These are phyloP conservation scores for Wallacemonas sp. DNA, from an alignment of 208 protist genomes.

Conservation along the genomic window DNA sequence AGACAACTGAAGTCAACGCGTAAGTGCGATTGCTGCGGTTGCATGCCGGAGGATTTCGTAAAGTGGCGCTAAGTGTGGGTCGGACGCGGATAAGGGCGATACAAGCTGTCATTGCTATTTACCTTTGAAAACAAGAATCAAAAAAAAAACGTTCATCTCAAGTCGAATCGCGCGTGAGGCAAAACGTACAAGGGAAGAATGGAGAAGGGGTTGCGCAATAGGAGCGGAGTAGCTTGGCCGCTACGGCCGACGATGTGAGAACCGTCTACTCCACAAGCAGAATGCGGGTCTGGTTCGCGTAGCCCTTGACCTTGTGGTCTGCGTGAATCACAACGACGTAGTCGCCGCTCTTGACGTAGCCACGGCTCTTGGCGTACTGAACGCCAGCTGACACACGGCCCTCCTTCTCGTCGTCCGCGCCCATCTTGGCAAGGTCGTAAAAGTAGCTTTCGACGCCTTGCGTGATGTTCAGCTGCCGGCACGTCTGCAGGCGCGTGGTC, in stretches of 20 bases:
- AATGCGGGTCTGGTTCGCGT: conserved; percentile 85
- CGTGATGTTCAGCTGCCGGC: conserved; percentile 85
- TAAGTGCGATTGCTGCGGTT: no score
- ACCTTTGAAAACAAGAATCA: no score
- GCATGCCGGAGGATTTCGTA: no score
- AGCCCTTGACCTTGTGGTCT: conserved; percentile 87
- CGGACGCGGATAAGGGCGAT: no score
- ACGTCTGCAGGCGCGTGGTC: conserved; percentile 80
- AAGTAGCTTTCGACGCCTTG: conserved; percentile 78
- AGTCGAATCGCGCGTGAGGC: no score
- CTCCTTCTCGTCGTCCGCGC: conserved; percentile 68
- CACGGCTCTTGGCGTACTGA: conserved; percentile 53
- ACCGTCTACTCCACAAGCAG: conserved; percentile 54
- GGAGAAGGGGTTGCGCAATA: no score
- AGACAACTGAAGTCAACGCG: not conserved
- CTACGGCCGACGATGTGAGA: no score
- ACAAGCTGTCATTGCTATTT: no score
- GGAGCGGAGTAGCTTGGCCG: no score
- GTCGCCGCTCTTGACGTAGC: conserved; percentile 58
- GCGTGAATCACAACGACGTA: conserved; percentile 76
- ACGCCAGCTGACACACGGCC: conserved; percentile 66
- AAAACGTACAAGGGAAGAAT: no score
- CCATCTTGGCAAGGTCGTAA: conserved; percentile 64
- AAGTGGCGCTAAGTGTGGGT: no score
- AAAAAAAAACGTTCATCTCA: no score